Evolutionary conservation across 257 asterid species (phyloP).

Genomic region (Nyctanthes arbortristis): DNA sequence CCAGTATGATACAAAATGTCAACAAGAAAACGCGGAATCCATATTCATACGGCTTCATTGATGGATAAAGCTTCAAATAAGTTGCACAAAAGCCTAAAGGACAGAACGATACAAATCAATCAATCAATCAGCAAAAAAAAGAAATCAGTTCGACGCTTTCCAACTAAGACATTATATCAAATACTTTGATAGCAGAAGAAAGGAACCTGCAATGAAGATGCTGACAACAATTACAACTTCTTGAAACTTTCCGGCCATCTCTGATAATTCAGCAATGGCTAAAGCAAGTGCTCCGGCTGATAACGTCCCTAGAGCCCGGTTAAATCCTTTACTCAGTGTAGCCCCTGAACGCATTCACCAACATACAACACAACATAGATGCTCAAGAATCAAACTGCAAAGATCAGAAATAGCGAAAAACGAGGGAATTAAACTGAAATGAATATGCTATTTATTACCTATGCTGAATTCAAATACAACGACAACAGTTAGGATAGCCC

Average conservation of each 20-base stretch:
- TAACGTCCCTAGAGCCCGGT: conserved; percentile 86
- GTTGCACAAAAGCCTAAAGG: conserved; percentile 54
- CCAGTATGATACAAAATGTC: conserved; percentile 73
- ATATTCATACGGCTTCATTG: conserved; percentile 76
- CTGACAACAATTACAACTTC: conserved; percentile 67
- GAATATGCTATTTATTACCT: not conserved
- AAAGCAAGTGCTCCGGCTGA: conserved; percentile 87
- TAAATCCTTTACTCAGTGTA: conserved; percentile 83
- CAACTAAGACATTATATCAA: conserved; percentile 5
- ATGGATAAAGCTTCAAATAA: conserved; percentile 65
- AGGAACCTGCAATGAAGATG: conserved; percentile 71
- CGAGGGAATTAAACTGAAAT: not conserved
- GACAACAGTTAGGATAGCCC: conserved; percentile 45
- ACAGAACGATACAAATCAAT: conserved; percentile 2
- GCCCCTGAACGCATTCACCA: conserved; percentile 54
- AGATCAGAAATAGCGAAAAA: not conserved
- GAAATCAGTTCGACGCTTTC: not conserved
- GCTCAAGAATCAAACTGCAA: not conserved
- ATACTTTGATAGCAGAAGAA: conserved; percentile 21
- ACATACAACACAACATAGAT: conserved; percentile 12
- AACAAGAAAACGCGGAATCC: conserved; percentile 77
- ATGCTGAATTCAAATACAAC: conserved; percentile 29
- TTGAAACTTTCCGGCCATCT: conserved; percentile 47
- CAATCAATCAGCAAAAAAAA: conserved; percentile 2
- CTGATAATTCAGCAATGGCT: conserved; percentile 67